Percentiles rank a stretch among this genome's conserved stretches.
Evolutionary conservation across 2,329 filamentous ascomycete species (phyloP).

Genomic region (Conoideocrella luteorostrata): DNA sequence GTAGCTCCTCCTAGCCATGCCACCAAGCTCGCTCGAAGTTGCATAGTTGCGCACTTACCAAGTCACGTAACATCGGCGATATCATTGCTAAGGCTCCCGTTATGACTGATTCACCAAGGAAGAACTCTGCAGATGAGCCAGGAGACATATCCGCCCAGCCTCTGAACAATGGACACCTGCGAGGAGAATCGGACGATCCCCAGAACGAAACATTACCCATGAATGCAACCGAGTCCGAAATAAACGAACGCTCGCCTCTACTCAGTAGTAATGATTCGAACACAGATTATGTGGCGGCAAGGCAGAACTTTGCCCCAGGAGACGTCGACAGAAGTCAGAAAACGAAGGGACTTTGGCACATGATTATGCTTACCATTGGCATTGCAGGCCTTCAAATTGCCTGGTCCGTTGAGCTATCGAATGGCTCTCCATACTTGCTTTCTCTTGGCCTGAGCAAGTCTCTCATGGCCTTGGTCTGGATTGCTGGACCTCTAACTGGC

Average conservation of each 20-base stretch:
- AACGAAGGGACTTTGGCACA: conserved; percentile 77
- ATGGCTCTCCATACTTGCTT: conserved; percentile 79
- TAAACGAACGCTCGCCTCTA: conserved; percentile 25
- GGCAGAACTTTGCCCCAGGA: background rate
- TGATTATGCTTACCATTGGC: conserved; percentile 78
- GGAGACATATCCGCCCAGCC: no score
- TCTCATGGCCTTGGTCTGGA: conserved; percentile 77
- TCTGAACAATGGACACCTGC: no score
- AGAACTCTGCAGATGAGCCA: no score
- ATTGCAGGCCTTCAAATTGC: conserved; percentile 88
- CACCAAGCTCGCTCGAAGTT: no score
- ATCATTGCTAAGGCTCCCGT: no score
- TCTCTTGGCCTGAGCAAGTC: conserved; percentile 79
- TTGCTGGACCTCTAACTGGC: conserved; percentile 72
- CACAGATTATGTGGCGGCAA: background rate
- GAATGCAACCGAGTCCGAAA: background rate
- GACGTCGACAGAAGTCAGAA: conserved; percentile 37
- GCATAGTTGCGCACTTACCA: no score
- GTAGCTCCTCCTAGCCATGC: no score
- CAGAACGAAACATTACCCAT: background rate
- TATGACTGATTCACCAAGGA: no score
- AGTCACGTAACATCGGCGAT: no score
- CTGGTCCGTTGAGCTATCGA: conserved; percentile 91
- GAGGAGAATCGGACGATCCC: background rate
- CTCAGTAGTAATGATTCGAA: conserved; percentile 12